phyloP scores from a whole-genome alignment of 2,329 filamentous ascomycete genomes.

The Penicillium sp. region DNA sequence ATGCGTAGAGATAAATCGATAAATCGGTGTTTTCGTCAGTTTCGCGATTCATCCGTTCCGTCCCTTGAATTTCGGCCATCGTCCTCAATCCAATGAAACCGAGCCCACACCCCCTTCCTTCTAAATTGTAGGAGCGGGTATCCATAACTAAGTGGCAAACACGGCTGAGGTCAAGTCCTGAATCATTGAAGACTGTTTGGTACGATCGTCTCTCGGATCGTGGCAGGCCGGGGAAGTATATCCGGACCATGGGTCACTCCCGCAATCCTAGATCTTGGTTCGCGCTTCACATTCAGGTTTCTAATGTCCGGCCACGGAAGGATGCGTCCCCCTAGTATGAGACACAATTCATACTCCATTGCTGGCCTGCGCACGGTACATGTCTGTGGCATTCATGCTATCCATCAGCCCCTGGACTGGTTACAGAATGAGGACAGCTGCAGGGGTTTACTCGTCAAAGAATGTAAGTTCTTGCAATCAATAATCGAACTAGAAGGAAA shows the following conservation, averaged over 20 bases:
- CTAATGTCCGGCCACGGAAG: constrained; percentile 8
- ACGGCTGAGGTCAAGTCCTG: not conserved
- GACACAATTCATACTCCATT: not conserved
- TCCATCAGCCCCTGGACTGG: not conserved
- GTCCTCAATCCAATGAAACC: not conserved
- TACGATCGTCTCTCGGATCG: constrained; percentile 11
- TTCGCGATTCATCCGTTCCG: not conserved
- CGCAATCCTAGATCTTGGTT: constrained; percentile 10
- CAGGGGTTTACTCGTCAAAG: constrained; percentile 5
- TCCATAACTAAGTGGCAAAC: not conserved
- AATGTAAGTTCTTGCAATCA: not conserved
- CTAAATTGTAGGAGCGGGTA: not conserved
- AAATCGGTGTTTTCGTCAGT: not conserved
- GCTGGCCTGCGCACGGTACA: not conserved
- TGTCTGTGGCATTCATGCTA: not conserved
- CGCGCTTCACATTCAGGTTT: constrained; percentile 1
- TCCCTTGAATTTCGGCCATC: not conserved
- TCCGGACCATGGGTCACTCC: constrained; percentile 24
- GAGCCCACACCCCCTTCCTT: not conserved
- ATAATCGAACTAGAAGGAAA: not conserved
- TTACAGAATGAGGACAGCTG: constrained; percentile 5
- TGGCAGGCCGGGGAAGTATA: constrained; percentile 16
- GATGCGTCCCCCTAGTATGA: not conserved
- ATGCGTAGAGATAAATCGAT: not conserved
- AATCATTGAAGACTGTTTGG: constrained; percentile 2